Evolutionary conservation across 1,139 yeast genomes (phyloP).

Genomic region (Geotrichum carabidarum): DNA sequence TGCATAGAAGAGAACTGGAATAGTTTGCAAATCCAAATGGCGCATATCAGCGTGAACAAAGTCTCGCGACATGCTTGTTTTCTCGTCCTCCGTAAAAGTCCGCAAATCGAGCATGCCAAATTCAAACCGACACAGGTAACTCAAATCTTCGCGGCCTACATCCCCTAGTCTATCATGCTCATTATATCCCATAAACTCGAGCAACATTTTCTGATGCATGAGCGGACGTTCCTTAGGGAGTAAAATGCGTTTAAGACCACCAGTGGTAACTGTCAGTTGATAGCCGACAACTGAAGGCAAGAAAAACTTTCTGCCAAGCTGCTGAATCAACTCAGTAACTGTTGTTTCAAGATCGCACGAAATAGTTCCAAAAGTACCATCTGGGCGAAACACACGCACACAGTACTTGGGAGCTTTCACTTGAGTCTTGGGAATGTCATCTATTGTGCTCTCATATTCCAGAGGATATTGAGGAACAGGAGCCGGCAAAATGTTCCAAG

Average conservation of each 20-base stretch:
- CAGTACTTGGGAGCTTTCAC: constrained; percentile 36
- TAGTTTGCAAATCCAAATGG: constrained; percentile 71
- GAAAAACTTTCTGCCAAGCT: constrained; percentile 71
- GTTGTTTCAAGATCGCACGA: constrained; percentile 72
- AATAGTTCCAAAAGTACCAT: constrained; percentile 77
- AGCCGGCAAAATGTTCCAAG: constrained; percentile 20
- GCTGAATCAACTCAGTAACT: constrained; percentile 64
- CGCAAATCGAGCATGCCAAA: constrained; percentile 41
- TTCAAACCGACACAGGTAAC: constrained; percentile 79
- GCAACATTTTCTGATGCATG: constrained; percentile 65
- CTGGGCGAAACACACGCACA: constrained; percentile 69
- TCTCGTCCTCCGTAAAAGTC: constrained; percentile 63
- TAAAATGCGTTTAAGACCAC: constrained; percentile 70
- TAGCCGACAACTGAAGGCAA: constrained; percentile 64
- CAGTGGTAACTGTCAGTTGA: constrained; percentile 74
- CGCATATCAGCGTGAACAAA: constrained; percentile 72
- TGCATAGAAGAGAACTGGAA: constrained; percentile 77
- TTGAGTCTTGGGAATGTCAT: not conserved
- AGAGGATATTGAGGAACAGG: constrained; percentile 6
- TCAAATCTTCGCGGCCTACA: constrained; percentile 82
- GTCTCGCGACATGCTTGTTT: constrained; percentile 56
- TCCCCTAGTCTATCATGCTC: constrained; percentile 70
- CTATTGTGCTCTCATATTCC: constrained; percentile 9
- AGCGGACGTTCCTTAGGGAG: constrained; percentile 73
- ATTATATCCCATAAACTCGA: constrained; percentile 74